These are phyloP conservation scores for Nicotiana obtusifolia DNA, from an alignment of 257 asterid genomes.

Conservation along the genomic window DNA sequence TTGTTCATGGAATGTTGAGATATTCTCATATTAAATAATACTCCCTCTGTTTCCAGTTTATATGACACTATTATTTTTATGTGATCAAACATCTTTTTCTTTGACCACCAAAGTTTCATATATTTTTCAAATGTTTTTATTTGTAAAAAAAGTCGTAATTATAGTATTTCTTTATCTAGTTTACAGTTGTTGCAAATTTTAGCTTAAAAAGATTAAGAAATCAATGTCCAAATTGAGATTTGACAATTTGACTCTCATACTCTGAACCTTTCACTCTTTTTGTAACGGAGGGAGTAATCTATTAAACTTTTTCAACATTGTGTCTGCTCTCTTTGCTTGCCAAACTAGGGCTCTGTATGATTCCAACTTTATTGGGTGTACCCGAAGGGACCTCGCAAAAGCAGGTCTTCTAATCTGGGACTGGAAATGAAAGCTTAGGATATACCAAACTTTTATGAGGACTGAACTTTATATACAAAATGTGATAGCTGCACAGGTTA, in stretches of 20 bases:
- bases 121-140: not conserved
- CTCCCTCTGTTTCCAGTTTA: not conserved
- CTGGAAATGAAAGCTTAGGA: not conserved
- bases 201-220: not conserved
- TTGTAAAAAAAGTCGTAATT: not conserved
- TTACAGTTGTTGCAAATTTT: not conserved
- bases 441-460: not conserved
- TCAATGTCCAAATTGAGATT: not conserved
- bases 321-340: not conserved
- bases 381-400: not conserved
- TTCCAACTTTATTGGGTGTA: not conserved
- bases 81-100: not conserved
- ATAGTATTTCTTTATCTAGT: not conserved
- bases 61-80: not conserved
- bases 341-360: not conserved
- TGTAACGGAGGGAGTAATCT: not conserved
- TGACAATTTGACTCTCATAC: not conserved
- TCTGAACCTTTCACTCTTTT: not conserved
- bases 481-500: not conserved
- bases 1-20: not conserved
- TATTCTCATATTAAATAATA: not conserved
- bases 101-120: not conserved
- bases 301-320: not conserved
- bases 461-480: not conserved
- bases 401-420: not conserved